Evolutionary conservation across 1,139 yeast genomes (phyloP).

Genomic region (Trichomonascaceae sp.): DNA sequence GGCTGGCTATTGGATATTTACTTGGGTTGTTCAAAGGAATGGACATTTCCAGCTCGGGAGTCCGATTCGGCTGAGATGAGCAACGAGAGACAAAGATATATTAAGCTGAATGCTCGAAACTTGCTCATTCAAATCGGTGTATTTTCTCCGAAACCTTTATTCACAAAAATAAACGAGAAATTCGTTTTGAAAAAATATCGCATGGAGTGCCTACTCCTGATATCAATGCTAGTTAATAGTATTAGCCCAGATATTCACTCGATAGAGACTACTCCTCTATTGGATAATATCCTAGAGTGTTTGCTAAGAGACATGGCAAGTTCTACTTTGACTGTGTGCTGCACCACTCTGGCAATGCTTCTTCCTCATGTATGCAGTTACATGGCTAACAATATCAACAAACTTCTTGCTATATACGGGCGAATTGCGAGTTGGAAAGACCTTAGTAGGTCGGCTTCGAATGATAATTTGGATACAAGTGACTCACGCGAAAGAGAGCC

Average conservation of each 20-base stretch:
- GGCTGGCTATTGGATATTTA: conserved; percentile 22
- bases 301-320: conserved; percentile 43
- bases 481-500: neutral
- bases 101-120: conserved; percentile 39
- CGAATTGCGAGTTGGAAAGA: conserved; percentile 40
- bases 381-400: conserved; percentile 37
- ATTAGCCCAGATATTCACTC: conserved; percentile 34
- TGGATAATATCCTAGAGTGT: conserved; percentile 40
- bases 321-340: conserved; percentile 38
- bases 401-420: conserved; percentile 43
- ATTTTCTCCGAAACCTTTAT: conserved; percentile 33
- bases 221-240: conserved; percentile 26
- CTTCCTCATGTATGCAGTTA: conserved; percentile 46
- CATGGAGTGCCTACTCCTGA: conserved; percentile 35
- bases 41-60: conserved; percentile 3
- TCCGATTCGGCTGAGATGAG: conserved; percentile 16
- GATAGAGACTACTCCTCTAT: conserved; percentile 38
- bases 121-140: conserved; percentile 41
- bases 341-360: conserved; percentile 46
- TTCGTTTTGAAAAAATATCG: conserved; percentile 34
- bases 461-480: neutral
- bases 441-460: neutral
- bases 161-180: conserved; percentile 34
- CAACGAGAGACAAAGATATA: conserved; percentile 47
- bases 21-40: conserved; percentile 12